Conservation (phyloP, 176 grass and related monocot genomes). For the Carex kokanica region DNA sequence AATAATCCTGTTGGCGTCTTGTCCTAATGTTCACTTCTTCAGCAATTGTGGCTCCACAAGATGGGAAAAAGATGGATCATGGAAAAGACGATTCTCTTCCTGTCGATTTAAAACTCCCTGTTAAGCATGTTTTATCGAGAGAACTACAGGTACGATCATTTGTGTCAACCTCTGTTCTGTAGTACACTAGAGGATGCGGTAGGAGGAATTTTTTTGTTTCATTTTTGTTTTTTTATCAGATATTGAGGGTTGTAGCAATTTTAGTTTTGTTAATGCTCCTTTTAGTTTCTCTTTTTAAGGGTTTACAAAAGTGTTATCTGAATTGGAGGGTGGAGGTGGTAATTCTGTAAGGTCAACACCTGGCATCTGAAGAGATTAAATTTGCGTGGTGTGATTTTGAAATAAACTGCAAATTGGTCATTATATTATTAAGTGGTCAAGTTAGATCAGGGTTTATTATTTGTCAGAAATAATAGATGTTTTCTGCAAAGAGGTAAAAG, state of each 20-base stretch:
- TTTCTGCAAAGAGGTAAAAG: not conserved
- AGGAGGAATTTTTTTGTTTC: not conserved
- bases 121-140: slow-evolving; percentile 94
- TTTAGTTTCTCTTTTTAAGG: not conserved
- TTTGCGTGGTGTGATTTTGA: too few relatives aligned
- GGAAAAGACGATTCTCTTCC: slow-evolving; percentile 72
- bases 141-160: slow-evolving; percentile 57
- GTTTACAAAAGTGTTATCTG: not conserved
- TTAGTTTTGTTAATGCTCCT: not conserved
- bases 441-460: not conserved
- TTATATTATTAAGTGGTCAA: not conserved
- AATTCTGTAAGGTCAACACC: not conserved
- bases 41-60: slow-evolving; percentile 60
- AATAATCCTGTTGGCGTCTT: not conserved
- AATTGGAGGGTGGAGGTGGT: not conserved
- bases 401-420: not conserved
- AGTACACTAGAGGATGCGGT: not conserved
- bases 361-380: slow-evolving; percentile 2
- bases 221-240: slow-evolving; percentile 3
- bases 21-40: not conserved
- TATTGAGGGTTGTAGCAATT: not conserved
- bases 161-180: not conserved
- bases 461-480: not conserved
- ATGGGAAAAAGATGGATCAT: slow-evolving; percentile 67
- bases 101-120: slow-evolving; percentile 84